Base-by-base conservation (phyloP, 192 early-diverging fungal genomes). In the Coemansia sp. region DNA sequence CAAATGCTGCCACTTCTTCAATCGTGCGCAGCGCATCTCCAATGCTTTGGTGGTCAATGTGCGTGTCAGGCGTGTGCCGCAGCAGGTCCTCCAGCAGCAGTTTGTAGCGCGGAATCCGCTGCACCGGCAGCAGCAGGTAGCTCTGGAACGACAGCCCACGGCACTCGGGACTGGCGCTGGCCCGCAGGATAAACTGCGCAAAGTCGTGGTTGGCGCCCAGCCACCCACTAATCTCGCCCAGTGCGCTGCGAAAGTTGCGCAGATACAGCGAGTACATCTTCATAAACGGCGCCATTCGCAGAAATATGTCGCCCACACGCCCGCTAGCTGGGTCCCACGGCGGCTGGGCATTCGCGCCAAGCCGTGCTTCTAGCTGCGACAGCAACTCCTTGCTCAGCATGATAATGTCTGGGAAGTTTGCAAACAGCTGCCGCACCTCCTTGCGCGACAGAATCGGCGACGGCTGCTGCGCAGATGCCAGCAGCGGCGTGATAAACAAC, bases 1-100 rank as follows among this genome's bases (percentile, higher is more conserved):
- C 87, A 82, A 89, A 88, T 17, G 68, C 77, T 4, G 92, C 92
- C 19, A 92, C 90, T 25, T 84, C 75, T 29, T 79, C 78, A 31
- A 85, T 84, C 23, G 82, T 67, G 3, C 49, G 63, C 61, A 84
- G 63, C 21, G 79, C 80, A 3, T 59, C 61, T 45, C 55, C 61
- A 49, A 72, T 77, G 76, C 61, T 81, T 71, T 61, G 68, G 64
- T 61, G 80, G 63, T 76, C 87, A 50, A 68, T 69, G 65, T 78
- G 81, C 62, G 12, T 55, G 16, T 6, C 66, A 57, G 64, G 62
- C 12, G 87, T 89, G 67, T 84, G 69, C 50, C 74, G 77, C 56
- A 80, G 73, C 66, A 88, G 57, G 31, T 88, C 77, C 59, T 80
- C 70, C 45, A 83, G 68, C 43, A 87, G 60, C 54, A 85, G 61